Evolutionary conservation across 306 rosid species (phyloP), one percentile per base, ranked within the genome.

Genomic region (Cucurbita pepo): DNA sequence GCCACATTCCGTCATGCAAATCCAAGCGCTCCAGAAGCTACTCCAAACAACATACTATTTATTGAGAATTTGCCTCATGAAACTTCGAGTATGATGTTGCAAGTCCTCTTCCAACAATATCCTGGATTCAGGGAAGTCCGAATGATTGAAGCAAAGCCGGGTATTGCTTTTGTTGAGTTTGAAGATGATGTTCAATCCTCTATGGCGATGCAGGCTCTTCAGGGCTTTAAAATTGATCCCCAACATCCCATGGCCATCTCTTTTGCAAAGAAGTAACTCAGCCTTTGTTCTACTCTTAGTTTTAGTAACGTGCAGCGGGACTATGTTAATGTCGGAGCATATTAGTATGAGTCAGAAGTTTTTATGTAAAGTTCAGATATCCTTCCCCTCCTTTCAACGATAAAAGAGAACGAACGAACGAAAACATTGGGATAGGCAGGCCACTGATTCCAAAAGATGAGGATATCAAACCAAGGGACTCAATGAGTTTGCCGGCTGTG

Each of bases 81-180:
- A 85, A 83, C 97, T 60, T 89, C 92, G 1, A 87, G 91, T 36
- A 92, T 83, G 81, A 89, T 91, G 99, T 85, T 95, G 77, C 97
- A 95, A 82, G 64, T 91, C 84, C 97, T 95, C 75, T 95, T 95
- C 80, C 88, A 81, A 77, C 99, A 95, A 71, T 95, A 86, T 82
- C 96, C 99, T 0, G 99, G 99, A 76, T 95, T 95, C 77, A 95
- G 87, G 82, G 99, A 95, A 80, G 99, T 95, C 79, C 92, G 97
- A 45, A 80, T 91, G 87, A 95, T 95, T 16, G 97, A 95, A 64
- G 96, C 97, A 36, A 94, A 95, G 90, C 99, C 99, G 18, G 99
- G 99, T 65, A 95, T 95, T 6, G 99, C 97, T 10, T 95, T 95
- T 76, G 95, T 95, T 19, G 97, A 95, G 64, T 91, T 84, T 54